Percentiles rank a stretch among this genome's conserved stretches.
Evolutionary conservation across 495 filamentous ascomycete genomes (phyloP).

Genomic region (Aspergillus coremiiformis): DNA sequence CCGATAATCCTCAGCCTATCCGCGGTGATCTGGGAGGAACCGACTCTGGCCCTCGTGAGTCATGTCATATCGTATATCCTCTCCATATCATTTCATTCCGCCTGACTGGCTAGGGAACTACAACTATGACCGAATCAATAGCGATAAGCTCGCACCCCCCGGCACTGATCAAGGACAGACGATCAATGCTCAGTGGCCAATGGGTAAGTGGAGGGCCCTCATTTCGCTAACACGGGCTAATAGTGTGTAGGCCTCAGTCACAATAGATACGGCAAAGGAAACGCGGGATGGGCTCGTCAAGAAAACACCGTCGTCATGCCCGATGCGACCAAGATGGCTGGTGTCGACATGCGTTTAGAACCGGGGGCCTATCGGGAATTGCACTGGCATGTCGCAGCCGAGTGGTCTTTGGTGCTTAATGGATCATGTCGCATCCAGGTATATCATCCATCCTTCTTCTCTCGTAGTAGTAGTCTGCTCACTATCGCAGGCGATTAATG

Average conservation of each 20-base stretch:
- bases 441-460: not conserved
- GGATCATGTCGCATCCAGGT: conserved; percentile 52
- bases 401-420: conserved; percentile 61
- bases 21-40: conserved; percentile 51
- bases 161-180: conserved; percentile 57
- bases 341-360: conserved; percentile 70
- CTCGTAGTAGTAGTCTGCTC: not conserved
- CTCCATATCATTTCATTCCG: not conserved
- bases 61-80: no score
- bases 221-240: conserved; percentile 3
- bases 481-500: conserved; percentile 48
- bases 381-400: conserved; percentile 64
- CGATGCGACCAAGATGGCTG: conserved; percentile 59
- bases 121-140: conserved; percentile 56
- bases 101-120: conserved; percentile 36
- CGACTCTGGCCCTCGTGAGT: conserved; percentile 54
- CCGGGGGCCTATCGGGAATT: conserved; percentile 60
- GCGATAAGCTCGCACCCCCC: conserved; percentile 59
- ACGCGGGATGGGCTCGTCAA: conserved; percentile 63
- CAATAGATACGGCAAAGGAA: conserved; percentile 47
- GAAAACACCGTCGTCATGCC: conserved; percentile 59
- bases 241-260: conserved; percentile 44
- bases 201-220: conserved; percentile 36
- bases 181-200: conserved; percentile 62
- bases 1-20: conserved; percentile 60